These are phyloP conservation scores for Porcisia deanei DNA, from an alignment of 208 protist genomes.

Conservation along the genomic window DNA sequence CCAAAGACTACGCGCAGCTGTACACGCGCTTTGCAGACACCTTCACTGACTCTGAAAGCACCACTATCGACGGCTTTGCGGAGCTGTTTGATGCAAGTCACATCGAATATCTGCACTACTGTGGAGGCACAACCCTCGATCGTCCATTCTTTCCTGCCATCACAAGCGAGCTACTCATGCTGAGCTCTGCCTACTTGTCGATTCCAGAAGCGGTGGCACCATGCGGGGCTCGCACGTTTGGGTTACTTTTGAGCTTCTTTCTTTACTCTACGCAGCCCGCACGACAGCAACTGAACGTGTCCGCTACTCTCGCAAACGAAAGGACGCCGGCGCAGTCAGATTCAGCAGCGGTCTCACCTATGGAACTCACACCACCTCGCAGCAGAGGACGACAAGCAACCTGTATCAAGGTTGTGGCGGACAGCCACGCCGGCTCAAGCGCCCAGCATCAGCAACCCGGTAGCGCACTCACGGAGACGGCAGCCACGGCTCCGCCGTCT, in stretches of 20 bases:
- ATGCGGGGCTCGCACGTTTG: slow-evolving; percentile 58
- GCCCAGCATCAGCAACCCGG: not conserved
- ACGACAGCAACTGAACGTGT: not conserved
- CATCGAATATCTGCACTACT: slow-evolving; percentile 79
- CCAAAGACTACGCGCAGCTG: slow-evolving; percentile 52
- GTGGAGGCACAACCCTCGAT: slow-evolving; percentile 41
- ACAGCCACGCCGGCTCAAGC: slow-evolving; percentile 2
- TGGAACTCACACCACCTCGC: not conserved
- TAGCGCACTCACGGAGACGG: not conserved
- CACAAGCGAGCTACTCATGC: slow-evolving; percentile 55
- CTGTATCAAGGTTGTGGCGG: not conserved
- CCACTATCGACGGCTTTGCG: slow-evolving; percentile 51
- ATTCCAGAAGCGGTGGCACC: slow-evolving; percentile 38
- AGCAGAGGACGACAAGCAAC: not conserved
- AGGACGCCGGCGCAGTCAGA: not conserved
- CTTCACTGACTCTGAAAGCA: slow-evolving; percentile 24
- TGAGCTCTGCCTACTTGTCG: slow-evolving; percentile 65
- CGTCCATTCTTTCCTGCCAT: slow-evolving; percentile 48
- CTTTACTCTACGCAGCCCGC: slow-evolving; percentile 68
- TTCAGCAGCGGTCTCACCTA: not conserved
- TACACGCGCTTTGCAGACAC: slow-evolving; percentile 39
- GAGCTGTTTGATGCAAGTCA: slow-evolving; percentile 48
- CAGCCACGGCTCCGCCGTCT: slow-evolving; percentile 2
- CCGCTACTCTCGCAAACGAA: not conserved
- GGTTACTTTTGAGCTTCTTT: slow-evolving; percentile 58